Base-by-base conservation (phyloP, 1,139 yeast genomes). In the Taphrina communis region DNA sequence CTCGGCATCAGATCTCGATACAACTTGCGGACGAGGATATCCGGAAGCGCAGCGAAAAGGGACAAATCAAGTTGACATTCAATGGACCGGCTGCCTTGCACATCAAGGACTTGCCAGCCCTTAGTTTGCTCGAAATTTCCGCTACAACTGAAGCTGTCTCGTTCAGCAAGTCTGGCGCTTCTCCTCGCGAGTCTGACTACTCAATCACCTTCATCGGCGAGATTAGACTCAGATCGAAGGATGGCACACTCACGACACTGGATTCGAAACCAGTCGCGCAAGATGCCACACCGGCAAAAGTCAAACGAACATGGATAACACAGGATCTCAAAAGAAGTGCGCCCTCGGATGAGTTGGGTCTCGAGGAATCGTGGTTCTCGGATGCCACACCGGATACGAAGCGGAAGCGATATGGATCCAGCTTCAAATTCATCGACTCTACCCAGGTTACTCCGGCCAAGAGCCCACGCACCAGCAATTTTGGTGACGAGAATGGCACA, bases 41-140 rank as follows among this genome's bases (percentile, higher is more conserved):
- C 11, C 46, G 57, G 2, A 52, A 58, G 35, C 69, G 72, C 25
- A 41, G 63, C 31, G 46, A 66, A 25, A 63, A 65, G 35, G 73
- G 73, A 4, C 72, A 72, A 60, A 67, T 72, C 58, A 69, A 60
- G 61, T 58, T 71, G 19, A 39, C 68, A 9, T 71, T 72, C 53
- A 17, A 14, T 2, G 72, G 72, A 3, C 50, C 66, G 2, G 51
- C 70, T 19, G 73, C 71, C 6, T 38, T 42, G 36, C 55, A 41
- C 6, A 25, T 66, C 44, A 72, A 71, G 31, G 63, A 56, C 25
- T 38, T 67, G 11, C 55, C 67, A 8, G 35, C 52, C 25, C 31
- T 55, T 51, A 38, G 53, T 6, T 4, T 38, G 36, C 46, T 63
- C 19, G 56, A 63, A 52, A 17, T 63, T n/a, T 36, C 58, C 1